phyloP scores from a whole-genome alignment of 2,329 filamentous ascomycete species.

The Cladosporium sp. region DNA sequence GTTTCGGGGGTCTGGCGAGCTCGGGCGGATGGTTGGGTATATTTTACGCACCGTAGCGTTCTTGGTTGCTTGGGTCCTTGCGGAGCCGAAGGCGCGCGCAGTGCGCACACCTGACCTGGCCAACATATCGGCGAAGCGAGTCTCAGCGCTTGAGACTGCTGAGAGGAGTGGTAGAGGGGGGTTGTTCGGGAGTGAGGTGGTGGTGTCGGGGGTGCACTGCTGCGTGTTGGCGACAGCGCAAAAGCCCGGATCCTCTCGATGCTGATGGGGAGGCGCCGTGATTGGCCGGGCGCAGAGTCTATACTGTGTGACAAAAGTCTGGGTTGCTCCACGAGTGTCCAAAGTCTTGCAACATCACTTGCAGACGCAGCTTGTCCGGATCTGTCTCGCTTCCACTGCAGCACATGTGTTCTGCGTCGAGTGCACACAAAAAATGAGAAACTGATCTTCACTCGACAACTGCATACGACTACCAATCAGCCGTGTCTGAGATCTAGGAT shows the following conservation, averaged over 20 bases:
- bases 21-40: neutral
- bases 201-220: conserved; percentile 7
- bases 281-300: neutral
- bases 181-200: conserved; percentile 7
- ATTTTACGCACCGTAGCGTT: conserved; percentile 41
- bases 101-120: conserved; percentile 84
- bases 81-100: conserved; percentile 80
- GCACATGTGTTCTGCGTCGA: too few species aligned
- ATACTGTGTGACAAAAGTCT: too few species aligned
- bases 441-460: too few species aligned
- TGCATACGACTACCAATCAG: too few species aligned
- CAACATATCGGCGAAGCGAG: conserved; percentile 68
- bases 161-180: conserved; percentile 11
- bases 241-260: neutral
- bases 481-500: too few species aligned
- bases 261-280: neutral
- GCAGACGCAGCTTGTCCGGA: too few species aligned
- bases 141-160: conserved; percentile 32
- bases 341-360: too few species aligned
- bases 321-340: too few species aligned
- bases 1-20: neutral
- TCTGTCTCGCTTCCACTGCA: too few species aligned
- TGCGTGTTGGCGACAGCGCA: neutral
- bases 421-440: too few species aligned
- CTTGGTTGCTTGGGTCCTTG: conserved; percentile 54